These are phyloP conservation scores for Exophiala lecanii-corni DNA, from an alignment of 2,329 filamentous ascomycete species.

Conservation along the genomic window DNA sequence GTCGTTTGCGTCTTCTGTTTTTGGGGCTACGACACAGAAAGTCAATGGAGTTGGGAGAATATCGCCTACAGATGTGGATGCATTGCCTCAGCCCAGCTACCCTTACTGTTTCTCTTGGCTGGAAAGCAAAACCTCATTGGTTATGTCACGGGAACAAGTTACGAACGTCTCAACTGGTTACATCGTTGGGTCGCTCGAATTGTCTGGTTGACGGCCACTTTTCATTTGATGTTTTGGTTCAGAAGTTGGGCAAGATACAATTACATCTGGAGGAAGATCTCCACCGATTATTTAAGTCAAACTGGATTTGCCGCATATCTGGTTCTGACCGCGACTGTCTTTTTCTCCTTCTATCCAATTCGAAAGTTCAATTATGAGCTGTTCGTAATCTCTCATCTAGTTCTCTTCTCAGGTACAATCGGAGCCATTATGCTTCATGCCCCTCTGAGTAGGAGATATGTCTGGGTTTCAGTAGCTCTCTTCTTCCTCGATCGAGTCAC, in stretches of 20 bases:
- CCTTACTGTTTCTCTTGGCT: conserved; percentile 52
- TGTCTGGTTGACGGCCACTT: conserved; percentile 49
- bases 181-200: conserved; percentile 50
- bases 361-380: conserved; percentile 49
- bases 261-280: conserved; percentile 46
- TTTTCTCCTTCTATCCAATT: conserved; percentile 48
- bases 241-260: conserved; percentile 49
- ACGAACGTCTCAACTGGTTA: conserved; percentile 50
- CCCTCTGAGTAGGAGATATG: conserved; percentile 15
- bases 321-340: conserved; percentile 48
- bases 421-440: conserved; percentile 35
- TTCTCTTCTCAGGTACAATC: conserved; percentile 48
- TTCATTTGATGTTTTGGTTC: conserved; percentile 54
- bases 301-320: conserved; percentile 51
- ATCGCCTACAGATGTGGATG: conserved; percentile 55
- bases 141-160: conserved; percentile 43
- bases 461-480: conserved; percentile 19
- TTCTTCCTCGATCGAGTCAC: conserved; percentile 20
- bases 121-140: conserved; percentile 54
- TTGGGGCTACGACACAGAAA: conserved; percentile 49
- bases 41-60: conserved; percentile 50
- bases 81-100: conserved; percentile 50
- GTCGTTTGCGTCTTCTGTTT: conserved; percentile 38
- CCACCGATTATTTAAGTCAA: conserved; percentile 45
- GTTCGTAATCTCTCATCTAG: conserved; percentile 51